These are phyloP conservation scores for Pichia cabralensis DNA, from an alignment of 805 yeast species.

Conservation along the genomic window DNA sequence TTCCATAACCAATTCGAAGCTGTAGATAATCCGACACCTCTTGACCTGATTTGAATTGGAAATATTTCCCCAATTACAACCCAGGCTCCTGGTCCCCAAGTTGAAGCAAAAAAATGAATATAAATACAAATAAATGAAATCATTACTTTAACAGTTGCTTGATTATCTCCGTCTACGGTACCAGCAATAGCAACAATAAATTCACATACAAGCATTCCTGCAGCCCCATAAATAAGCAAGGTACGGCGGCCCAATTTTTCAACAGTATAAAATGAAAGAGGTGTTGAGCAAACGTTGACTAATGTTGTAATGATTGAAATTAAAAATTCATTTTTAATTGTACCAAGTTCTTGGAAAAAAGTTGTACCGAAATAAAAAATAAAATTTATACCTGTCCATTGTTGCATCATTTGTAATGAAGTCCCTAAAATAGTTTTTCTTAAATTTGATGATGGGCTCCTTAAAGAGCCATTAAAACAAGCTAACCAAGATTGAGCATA, in stretches of 20 bases:
- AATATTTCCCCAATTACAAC: constrained; percentile 50
- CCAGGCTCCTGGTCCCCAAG: constrained; percentile 84
- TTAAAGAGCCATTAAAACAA: constrained; percentile 34
- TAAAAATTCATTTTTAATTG: constrained; percentile 36
- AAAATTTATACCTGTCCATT: constrained; percentile 70
- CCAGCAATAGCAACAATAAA: constrained; percentile 44
- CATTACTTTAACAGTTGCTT: constrained; percentile 24
- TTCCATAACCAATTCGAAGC: constrained; percentile 78
- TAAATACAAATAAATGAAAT: constrained; percentile 43
- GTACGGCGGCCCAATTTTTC: constrained; percentile 53
- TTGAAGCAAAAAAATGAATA: constrained; percentile 67
- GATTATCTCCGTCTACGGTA: constrained; percentile 21
- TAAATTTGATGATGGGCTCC: constrained; percentile 27
- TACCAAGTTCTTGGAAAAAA: constrained; percentile 47
- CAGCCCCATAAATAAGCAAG: constrained; percentile 38
- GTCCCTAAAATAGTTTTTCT: constrained; percentile 37
- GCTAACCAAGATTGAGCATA: constrained; percentile 32
- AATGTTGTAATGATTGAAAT: constrained; percentile 44
- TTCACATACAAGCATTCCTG: constrained; percentile 42
- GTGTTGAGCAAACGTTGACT: constrained; percentile 42
- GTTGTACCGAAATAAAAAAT: constrained; percentile 67
- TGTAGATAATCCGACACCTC: constrained; percentile 59
- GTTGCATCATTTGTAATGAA: constrained; percentile 47
- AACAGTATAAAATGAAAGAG: constrained; percentile 44
- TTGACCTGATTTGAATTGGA: constrained; percentile 67